Evolutionary conservation across 2,329 filamentous ascomycete genomes (phyloP).

Genomic region (Cladosporium sp.): DNA sequence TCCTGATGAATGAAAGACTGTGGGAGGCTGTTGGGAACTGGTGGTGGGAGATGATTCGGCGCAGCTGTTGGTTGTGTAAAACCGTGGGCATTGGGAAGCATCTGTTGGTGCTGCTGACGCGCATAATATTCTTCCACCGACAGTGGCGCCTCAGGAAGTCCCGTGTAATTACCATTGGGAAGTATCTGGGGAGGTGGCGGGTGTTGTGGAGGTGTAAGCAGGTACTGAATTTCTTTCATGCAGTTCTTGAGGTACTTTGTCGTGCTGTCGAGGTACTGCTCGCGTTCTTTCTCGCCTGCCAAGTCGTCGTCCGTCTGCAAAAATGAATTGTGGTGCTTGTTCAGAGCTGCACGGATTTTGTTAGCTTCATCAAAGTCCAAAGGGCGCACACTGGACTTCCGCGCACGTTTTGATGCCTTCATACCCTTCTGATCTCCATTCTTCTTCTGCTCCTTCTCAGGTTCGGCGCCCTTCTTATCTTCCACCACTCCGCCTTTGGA

Average conservation of each 20-base stretch:
- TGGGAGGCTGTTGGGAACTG: slow-evolving; percentile 30
- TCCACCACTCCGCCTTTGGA: slow-evolving; percentile 32
- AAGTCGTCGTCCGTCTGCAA: slow-evolving; percentile 45
- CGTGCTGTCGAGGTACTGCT: slow-evolving; percentile 59
- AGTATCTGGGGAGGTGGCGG: slow-evolving; percentile 51
- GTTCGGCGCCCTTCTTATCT: slow-evolving; percentile 17
- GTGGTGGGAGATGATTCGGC: slow-evolving; percentile 59
- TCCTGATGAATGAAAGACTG: slow-evolving; percentile 20
- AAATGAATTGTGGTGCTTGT: slow-evolving; percentile 47
- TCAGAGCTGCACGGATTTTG: slow-evolving; percentile 33
- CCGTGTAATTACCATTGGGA: slow-evolving; percentile 31
- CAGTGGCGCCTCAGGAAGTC: slow-evolving; percentile 47
- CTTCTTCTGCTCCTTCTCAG: slow-evolving; percentile 16
- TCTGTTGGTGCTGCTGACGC: slow-evolving; percentile 47
- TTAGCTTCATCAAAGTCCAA: slow-evolving; percentile 17
- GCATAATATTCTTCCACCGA: slow-evolving; percentile 58
- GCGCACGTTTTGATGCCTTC: slow-evolving; percentile 23
- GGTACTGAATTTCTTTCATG: slow-evolving; percentile 64
- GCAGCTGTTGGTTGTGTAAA: slow-evolving; percentile 36
- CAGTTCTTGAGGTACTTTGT: slow-evolving; percentile 61
- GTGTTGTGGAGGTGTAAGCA: slow-evolving; percentile 61
- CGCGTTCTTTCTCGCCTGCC: slow-evolving; percentile 50
- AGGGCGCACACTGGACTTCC: background rate
- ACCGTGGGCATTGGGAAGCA: slow-evolving; percentile 14
- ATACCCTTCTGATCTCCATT: slow-evolving; percentile 15